phyloP scores from a whole-genome alignment of 2,329 filamentous ascomycete genomes.

The Monosporascus sp. region DNA sequence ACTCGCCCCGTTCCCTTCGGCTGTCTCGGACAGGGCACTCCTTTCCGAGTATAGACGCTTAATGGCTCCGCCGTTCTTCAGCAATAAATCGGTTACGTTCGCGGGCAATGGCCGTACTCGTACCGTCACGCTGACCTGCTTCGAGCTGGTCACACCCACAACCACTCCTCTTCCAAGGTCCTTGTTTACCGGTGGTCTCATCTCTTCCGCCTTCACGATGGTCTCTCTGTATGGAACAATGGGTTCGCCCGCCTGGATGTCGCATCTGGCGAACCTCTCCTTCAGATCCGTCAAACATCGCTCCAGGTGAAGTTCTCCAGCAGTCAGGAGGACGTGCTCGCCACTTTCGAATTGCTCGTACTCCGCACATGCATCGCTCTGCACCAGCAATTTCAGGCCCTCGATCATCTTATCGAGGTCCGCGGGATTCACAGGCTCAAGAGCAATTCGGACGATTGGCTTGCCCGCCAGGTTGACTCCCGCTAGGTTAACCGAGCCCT shows the following conservation, averaged over 20 bases:
- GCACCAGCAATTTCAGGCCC: conserved; percentile 79
- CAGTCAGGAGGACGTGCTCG: conserved; percentile 91
- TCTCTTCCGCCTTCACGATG: conserved; percentile 81
- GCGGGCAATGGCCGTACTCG: conserved; percentile 73
- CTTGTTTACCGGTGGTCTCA: conserved; percentile 81
- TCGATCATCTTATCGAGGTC: conserved; percentile 94
- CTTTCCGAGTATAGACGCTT: conserved; percentile 72
- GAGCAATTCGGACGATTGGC: conserved; percentile 89
- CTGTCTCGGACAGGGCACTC: conserved; percentile 41
- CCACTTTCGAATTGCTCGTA: conserved; percentile 91
- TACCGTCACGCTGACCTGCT: conserved; percentile 73
- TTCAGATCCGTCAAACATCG: conserved; percentile 88
- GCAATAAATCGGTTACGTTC: conserved; percentile 76
- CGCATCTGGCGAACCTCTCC: conserved; percentile 88
- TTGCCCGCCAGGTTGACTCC: conserved; percentile 74
- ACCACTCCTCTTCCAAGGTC: conserved; percentile 81
- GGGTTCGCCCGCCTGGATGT: conserved; percentile 87
- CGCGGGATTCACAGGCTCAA: conserved; percentile 87
- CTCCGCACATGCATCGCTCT: conserved; percentile 91
- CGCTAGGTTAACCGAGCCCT: conserved; percentile 84
- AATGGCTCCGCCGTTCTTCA: conserved; percentile 73
- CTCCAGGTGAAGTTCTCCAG: conserved; percentile 90
- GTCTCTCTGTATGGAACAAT: conserved; percentile 96
- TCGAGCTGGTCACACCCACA: conserved; percentile 71
- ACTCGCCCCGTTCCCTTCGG: conserved; percentile 24